Percentiles rank a stretch among this genome's conserved stretches.
Evolutionary conservation across 1,284 basidiomycete species (phyloP).

Genomic region (Golubevia sp.): DNA sequence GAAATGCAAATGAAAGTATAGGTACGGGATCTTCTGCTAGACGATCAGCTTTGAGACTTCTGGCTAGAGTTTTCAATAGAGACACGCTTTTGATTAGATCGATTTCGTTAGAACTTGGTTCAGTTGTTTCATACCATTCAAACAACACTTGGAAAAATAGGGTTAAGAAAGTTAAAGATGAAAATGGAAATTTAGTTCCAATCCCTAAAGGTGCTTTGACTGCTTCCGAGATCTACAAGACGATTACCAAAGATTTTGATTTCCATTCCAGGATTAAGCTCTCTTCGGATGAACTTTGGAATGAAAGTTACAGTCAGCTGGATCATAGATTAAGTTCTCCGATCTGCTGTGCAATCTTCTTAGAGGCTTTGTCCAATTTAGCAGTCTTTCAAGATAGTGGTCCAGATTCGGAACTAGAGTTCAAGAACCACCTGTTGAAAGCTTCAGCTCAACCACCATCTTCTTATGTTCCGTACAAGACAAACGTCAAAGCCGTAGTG

Average conservation of each 20-base stretch:
- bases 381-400: too few species aligned
- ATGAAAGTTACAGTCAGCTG: too few species aligned
- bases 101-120: too few species aligned
- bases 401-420: too few species aligned
- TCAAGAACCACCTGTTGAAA: slow-evolving; percentile 30
- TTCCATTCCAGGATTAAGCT: slow-evolving; percentile 18
- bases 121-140: too few species aligned
- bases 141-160: too few species aligned
- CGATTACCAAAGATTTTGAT: slow-evolving; percentile 12
- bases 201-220: slow-evolving; percentile 1
- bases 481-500: slow-evolving; percentile 22
- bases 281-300: too few species aligned
- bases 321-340: too few species aligned
- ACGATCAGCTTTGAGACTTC: slow-evolving; percentile 22
- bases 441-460: slow-evolving; percentile 7
- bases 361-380: too few species aligned
- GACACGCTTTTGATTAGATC: slow-evolving; percentile 9
- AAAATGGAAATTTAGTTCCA: slow-evolving; percentile 1
- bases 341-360: too few species aligned
- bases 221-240: slow-evolving; percentile 15
- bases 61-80: slow-evolving; percentile 23
- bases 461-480: slow-evolving; percentile 23
- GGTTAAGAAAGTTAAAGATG: too few species aligned
- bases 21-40: slow-evolving; percentile 11
- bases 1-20: slow-evolving; percentile 10